A percentile compares a stretch with the other conserved stretches of the same genome.
Conservation (phyloP, 2,329 filamentous ascomycete genomes). For the Alternaria solani region DNA sequence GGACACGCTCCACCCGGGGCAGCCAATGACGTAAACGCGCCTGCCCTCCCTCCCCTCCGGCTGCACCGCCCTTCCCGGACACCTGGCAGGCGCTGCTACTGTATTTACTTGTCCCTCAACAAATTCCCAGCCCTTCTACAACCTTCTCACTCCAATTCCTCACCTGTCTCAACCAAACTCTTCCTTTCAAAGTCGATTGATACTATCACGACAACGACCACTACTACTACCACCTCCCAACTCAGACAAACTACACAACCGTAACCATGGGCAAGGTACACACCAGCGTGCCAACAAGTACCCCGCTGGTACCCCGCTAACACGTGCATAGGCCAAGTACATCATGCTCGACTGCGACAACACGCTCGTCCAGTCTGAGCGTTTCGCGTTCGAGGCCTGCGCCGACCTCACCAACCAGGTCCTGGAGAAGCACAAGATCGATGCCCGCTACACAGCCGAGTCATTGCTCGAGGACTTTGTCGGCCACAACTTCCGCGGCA, state of each 20-base stretch:
- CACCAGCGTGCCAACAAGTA: conserved; percentile 10
- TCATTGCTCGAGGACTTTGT: conserved; percentile 86
- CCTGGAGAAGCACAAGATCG: conserved; percentile 70
- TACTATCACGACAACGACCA: conserved; percentile 8
- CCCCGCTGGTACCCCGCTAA: conserved; percentile 35
- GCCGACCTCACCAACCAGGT: conserved; percentile 89
- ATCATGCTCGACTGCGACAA: conserved; percentile 73
- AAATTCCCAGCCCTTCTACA: conserved; percentile 24
- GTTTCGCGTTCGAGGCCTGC: conserved; percentile 89
- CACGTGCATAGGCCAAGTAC: conserved; percentile 53
- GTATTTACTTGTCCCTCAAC: conserved; percentile 38
- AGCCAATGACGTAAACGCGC: conserved; percentile 35
- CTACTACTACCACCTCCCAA: conserved; percentile 15
- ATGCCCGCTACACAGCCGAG: conserved; percentile 77
- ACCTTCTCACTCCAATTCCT: conserved; percentile 15
- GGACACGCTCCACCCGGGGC: conserved; percentile 18
- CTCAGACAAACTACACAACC: conserved; percentile 17
- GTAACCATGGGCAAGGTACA: conserved; percentile 46
- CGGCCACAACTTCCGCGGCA: conserved; percentile 93
- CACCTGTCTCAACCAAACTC: conserved; percentile 8
- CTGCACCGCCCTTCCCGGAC: conserved; percentile 32
- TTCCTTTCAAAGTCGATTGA: conserved; percentile 27
- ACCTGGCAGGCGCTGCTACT: conserved; percentile 35
- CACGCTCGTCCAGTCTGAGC: conserved; percentile 91
- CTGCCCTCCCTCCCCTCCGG: conserved; percentile 17